Base-by-base conservation (phyloP, 2,329 filamentous ascomycete species). In the Xylaria sp. region DNA sequence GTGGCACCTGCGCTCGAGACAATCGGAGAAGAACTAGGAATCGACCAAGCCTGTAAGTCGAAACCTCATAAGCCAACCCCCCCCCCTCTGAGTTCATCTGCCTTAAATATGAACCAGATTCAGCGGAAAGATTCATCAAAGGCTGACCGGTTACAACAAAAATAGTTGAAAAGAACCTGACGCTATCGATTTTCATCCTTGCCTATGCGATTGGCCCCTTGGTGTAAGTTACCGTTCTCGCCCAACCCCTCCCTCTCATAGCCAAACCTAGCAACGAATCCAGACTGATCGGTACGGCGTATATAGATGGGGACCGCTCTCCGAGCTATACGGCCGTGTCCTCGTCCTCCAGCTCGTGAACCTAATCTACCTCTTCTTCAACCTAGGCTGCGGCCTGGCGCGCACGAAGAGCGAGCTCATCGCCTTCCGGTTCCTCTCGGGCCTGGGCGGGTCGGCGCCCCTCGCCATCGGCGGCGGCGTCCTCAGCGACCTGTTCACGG, bases 301-400 rank as follows among this genome's bases (percentile, higher is more conserved):
- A 16, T 29, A 37, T 35, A 76, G 76, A 67, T 79, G 85, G 48
- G 86, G 83, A 0, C 87, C 85, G 0, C 73, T 88, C 2, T 87
- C 84, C 3, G 87, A 88, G 73, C 80, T 88, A 10, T 89, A 85
- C 71, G 87, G 87, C 8, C 82, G 87, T 37, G 83, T 86, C 2
- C 81, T 84, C 16, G 80, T 89, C 1, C 79, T 89, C 2, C 87
- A 89, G 71, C 71, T 84, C 8, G 79, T 85, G 1, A 89, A 88
- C 73, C 69, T 88, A 25, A 69, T 82, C 59, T 81, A 81, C 72
- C 72, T 83, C 5, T 78, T 85, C 13, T 91, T 89, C 77, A 90
- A 88, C 73, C 82, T 88, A 48, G 87, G 83, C 8, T 90, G 88
- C 72, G 89, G 86, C 0, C 82, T 88, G 5, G 84, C 86, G 16